Base-by-base conservation (phyloP, 257 asterid species). In the Petunia axillaris region DNA sequence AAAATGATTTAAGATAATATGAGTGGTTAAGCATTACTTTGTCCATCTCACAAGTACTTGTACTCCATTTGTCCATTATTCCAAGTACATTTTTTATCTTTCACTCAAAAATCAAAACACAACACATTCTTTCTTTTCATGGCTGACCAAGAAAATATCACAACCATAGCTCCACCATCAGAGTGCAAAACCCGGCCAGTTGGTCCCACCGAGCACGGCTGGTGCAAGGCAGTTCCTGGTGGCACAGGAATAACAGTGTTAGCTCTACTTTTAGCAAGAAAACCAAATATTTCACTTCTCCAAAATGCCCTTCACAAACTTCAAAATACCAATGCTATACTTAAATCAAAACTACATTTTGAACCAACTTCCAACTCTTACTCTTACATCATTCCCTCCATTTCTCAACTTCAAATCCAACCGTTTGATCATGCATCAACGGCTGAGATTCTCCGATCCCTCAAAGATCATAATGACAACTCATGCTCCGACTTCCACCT, bases 211-310 rank as follows among this genome's bases (percentile, higher is more conserved):
- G 99, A 95, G 88, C 87, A 63, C 82, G 93, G 97, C 86, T 95
- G 97, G 99, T 95, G 98, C 94, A 89, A 84, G 85, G 98, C 98
- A 13, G 94, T 89, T 1, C 93, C 95, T 35, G 95, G 94, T 37
- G 99, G 99, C 80, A 95, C 99, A 35, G 97, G 99, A 70, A 85
- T 87, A 53, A 93, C 97, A 1, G 96, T 90, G 4, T 84, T 95
- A 81, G 89, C 91, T 76, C 85, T 93, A 85, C 93, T 91, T 81
- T 80, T 93, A 74, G 85, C 94, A 6, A 90, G 88, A 85, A 79
- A 88, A 39, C 89, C 85, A 4, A 78, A 88, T 83, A 52, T 86
- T 75, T 79, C 75, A 11, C 77, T 85, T 68, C 89, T 91, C 92
- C 89, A 81, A 84, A 82, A 74, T 43, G 87, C 94, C 87, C 91